Base-by-base conservation (phyloP, 495 filamentous ascomycete species). In the Daldinia bambusicola region DNA sequence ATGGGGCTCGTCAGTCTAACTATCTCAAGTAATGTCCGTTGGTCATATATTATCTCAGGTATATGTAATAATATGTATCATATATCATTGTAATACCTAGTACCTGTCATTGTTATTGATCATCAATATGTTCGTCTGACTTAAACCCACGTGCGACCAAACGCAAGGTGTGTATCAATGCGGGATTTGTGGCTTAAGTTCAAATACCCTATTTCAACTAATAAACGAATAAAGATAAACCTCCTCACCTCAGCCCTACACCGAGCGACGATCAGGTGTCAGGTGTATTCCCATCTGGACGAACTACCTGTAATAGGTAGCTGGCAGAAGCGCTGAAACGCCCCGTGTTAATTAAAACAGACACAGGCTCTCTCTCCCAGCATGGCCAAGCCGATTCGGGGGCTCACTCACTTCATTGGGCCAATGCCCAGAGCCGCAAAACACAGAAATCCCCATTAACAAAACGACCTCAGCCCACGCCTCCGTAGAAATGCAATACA, bases 381-480 rank as follows among this genome's bases (percentile, higher is more conserved):
- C 55, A 66, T 53, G 55, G 20, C 53, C 32, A 50, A 32, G 43
- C 37, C 37, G 55, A 12, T 32, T 45, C 31, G 67, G 38, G 2
- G 38, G 2, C 22, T 45, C 59, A 36, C 36, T 55, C 3, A 26
- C 3, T 26, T 26, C 1, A 65, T 72, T 69, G 56, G 57, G 6
- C 56, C 32, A 72, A 20, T 68, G 65, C 70, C 61, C 43, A 73
- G 65, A 73, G 70, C 70, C 70, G 70, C 70, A 72, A 65, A 41
- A 61, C 34, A 32, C 48, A 43, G 14, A 20, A 26, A 26, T 26
- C 26, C 26, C 26, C 26, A 26, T 26, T 26, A 26, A 26, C 26
- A 26, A 26, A 26, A 26, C 26, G 26, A 26, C 26, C 26, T 26
- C 26, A 26, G 26, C 26, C 26, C 26, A 26, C n/a, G n/a, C n/a